Conservation (phyloP, 805 yeast genomes). For the Candida tammaniensis region DNA sequence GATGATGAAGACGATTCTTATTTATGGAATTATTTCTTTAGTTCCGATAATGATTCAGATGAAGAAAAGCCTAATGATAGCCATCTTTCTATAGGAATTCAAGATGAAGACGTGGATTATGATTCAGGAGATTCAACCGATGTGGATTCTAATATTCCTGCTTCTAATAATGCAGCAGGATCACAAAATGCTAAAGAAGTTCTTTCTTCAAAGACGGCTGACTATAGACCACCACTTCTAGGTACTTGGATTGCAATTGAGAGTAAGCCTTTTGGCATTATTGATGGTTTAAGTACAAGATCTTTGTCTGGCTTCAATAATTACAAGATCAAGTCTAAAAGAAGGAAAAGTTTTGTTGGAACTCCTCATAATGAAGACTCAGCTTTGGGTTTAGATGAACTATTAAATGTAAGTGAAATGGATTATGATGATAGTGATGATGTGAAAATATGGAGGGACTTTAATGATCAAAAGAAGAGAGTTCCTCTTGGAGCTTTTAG, state of each 20-base stretch:
- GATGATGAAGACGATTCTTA: conserved; percentile 67
- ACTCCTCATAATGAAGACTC: conserved; percentile 26
- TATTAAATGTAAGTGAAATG: conserved; percentile 82
- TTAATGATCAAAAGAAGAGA: conserved; percentile 44
- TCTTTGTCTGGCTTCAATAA: conserved; percentile 45
- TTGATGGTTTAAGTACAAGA: conserved; percentile 90
- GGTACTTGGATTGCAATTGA: conserved; percentile 88
- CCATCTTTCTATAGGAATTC: conserved; percentile 4
- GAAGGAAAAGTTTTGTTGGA: conserved; percentile 19
- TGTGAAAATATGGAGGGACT: conserved; percentile 45
- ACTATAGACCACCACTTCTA: conserved; percentile 84
- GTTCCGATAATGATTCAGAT: conserved; percentile 35
- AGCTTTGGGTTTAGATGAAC: conserved; percentile 65
- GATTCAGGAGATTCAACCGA: conserved; percentile 91
- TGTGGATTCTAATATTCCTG: conserved; percentile 83
- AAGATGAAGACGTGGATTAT: conserved; percentile 33
- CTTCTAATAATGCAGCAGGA: conserved; percentile 55
- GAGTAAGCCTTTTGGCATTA: conserved; percentile 85
- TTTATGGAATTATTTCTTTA: conserved; percentile 71
- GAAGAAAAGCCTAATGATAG: conserved; percentile 1
- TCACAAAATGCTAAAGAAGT: conserved; percentile 89
- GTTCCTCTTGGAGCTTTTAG: conserved; percentile 89
- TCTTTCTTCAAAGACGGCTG: conserved; percentile 79
- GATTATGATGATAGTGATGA: conserved; percentile 69
- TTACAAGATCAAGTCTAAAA: background rate